Evolutionary conservation across 1,284 basidiomycete genomes (phyloP).

Genomic region (Ustilago sp.): DNA sequence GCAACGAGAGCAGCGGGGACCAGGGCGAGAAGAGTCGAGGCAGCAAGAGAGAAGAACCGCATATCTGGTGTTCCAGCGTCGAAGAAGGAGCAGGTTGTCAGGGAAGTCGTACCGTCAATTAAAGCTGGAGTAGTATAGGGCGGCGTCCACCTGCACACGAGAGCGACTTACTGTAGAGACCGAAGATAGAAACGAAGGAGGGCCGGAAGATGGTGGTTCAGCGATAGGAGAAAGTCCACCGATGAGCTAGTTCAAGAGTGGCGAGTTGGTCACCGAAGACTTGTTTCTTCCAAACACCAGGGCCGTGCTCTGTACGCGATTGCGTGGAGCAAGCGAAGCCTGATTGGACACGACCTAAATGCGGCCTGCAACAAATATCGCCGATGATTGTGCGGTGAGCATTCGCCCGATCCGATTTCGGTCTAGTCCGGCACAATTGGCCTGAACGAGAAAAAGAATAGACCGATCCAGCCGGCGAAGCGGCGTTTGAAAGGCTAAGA

Average conservation of each 20-base stretch:
- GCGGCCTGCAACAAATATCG: background rate
- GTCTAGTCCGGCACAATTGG: constrained; percentile 42
- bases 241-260: background rate
- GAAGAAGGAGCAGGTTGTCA: background rate
- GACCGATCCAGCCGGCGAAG: constrained; percentile 36
- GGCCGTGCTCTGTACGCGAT: background rate
- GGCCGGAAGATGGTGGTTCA: background rate
- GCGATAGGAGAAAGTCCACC: background rate
- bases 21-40: constrained; percentile 41
- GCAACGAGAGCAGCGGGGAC: constrained; percentile 37
- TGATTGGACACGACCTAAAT: constrained; percentile 33
- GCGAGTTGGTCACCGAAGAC: constrained; percentile 7
- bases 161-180: constrained; percentile 7
- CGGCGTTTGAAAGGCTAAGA: constrained; percentile 32
- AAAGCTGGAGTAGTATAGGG: background rate
- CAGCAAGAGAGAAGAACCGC: constrained; percentile 41
- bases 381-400: background rate
- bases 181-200: constrained; percentile 8
- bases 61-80: constrained; percentile 14
- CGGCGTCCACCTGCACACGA: background rate
- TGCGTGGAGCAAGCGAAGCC: constrained; percentile 9
- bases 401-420: constrained; percentile 13
- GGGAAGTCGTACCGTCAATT: background rate
- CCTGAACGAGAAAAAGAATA: constrained; percentile 14
- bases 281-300: background rate